Base-by-base conservation (phyloP, 805 yeast genomes). In the Brettanomyces custersianus region DNA sequence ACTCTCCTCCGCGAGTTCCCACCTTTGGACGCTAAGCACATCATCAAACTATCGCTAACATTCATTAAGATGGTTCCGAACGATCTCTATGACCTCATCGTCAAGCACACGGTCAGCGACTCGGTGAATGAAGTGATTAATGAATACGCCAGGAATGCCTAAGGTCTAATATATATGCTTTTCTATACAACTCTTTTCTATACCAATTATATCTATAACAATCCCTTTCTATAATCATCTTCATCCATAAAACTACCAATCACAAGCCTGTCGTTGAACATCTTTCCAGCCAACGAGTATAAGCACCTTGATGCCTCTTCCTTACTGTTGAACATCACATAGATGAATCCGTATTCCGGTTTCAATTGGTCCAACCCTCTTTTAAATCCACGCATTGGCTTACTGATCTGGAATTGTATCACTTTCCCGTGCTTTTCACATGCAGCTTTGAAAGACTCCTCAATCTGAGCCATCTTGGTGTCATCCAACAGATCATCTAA, bases 21-120 rank as follows among this genome's bases (percentile, higher is more conserved):
- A 0, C 61, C 61, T 3, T 59, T 87, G 38, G 74, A 80, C 36
- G 83, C 88, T 11, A 72, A 72, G 39, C 85, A 81, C 45, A 73
- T 85, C 30, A 82, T 85, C 19, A 80, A 82, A 47, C 60, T 87
- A 16, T 80, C 90, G 29, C 69, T 87, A 27, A 84, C 92, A 35
- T 82, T 86, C 44, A 72, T 86, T 4, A 80, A 88, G 6, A 75
- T 75, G 48, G 59, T 87, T 5, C 94, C 95, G 0, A 72, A 69
- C 22, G 60, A 65, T 3, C 60, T 87, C 22, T 83, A 80, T 51
- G 78, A 72, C 41, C 53, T 80, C 39, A 61, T 82, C 26, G 69
- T 66, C 8, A 62, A 84, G 34, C 92, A 81, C 52, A 70, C 80
- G 0, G 70, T 63, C 44, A 88, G 81, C 44, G 55, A 55, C 11